Conservation (phyloP, 2,329 filamentous ascomycete species). For the Colletotrichum eremochloae region DNA sequence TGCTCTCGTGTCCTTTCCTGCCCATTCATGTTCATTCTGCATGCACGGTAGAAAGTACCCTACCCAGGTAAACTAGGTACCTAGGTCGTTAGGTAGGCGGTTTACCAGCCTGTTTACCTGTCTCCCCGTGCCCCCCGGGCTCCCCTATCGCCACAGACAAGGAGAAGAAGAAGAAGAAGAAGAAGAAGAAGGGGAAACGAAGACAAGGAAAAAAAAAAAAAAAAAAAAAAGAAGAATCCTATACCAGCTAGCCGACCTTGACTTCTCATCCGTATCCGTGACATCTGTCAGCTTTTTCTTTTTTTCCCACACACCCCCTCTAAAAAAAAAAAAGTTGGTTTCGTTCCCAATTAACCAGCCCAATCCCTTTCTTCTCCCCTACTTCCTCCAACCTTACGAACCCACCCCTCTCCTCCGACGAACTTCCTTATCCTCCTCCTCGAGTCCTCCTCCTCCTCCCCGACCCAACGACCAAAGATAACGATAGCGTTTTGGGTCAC, state of each 20-base stretch:
- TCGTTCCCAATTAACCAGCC: slow-evolving; percentile 17
- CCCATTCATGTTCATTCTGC: background rate
- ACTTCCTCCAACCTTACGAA: slow-evolving; percentile 9
- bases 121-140: background rate
- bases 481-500: slow-evolving; percentile 18
- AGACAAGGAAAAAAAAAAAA: background rate
- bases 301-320: slow-evolving; percentile 25
- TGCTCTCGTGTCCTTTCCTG: slow-evolving; percentile 1
- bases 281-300: slow-evolving; percentile 41
- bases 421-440: slow-evolving; percentile 18
- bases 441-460: background rate
- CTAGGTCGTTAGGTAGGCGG: no score
- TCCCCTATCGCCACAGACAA: slow-evolving; percentile 6
- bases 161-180: background rate
- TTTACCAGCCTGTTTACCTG: no score
- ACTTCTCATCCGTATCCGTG: slow-evolving; percentile 25
- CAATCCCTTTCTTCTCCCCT: slow-evolving; percentile 18
- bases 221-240: background rate
- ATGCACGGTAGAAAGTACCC: background rate
- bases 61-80: background rate
- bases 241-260: slow-evolving; percentile 11
- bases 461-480: slow-evolving; percentile 26
- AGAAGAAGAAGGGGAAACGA: no score
- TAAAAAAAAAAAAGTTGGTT: slow-evolving; percentile 27
- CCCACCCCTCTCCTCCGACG: slow-evolving; percentile 16